Conservation (phyloP, 768 basidiomycete genomes). For the Naganishia antarctica region DNA sequence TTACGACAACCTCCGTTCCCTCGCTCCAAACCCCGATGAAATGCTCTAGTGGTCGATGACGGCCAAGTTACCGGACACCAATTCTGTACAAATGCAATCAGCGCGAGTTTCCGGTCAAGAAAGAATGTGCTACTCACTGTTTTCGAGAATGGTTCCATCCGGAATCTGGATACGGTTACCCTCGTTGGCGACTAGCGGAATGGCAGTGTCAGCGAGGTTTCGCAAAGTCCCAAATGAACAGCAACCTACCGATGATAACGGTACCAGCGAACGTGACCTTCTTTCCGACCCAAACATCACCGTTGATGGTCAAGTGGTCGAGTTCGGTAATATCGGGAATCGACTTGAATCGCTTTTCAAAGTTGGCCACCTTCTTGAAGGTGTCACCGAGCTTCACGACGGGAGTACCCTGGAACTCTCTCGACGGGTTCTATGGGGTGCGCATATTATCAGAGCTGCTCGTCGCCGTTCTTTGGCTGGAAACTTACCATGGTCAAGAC, state of each 20-base stretch:
- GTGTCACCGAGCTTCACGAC: constrained; percentile 94
- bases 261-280: constrained; percentile 72
- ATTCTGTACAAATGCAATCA: constrained; percentile 49
- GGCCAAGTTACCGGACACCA: constrained; percentile 77
- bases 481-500: constrained; percentile 63
- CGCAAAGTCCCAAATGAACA: too few species aligned
- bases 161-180: constrained; percentile 77
- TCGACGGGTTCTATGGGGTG: constrained; percentile 35
- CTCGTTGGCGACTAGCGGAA: constrained; percentile 62
- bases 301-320: constrained; percentile 89
- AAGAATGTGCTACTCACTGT: constrained; percentile 52
- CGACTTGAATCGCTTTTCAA: constrained; percentile 59
- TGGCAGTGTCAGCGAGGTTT: background rate
- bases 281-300: constrained; percentile 83
- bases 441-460: background rate
- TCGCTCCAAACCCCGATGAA: background rate
- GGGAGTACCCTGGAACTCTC: constrained; percentile 57
- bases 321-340: constrained; percentile 85
- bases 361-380: constrained; percentile 86
- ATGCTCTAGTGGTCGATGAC: constrained; percentile 62
- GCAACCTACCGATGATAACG: constrained; percentile 60
- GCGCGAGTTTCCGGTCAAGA: too few species aligned
- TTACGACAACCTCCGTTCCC: background rate
- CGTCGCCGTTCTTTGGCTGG: too few species aligned
- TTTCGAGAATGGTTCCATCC: constrained; percentile 73